Evolutionary conservation across 148 eudicot species (phyloP), one percentile per base, ranked within the genome.

Genomic region (Tetragonia tetragonoides): DNA sequence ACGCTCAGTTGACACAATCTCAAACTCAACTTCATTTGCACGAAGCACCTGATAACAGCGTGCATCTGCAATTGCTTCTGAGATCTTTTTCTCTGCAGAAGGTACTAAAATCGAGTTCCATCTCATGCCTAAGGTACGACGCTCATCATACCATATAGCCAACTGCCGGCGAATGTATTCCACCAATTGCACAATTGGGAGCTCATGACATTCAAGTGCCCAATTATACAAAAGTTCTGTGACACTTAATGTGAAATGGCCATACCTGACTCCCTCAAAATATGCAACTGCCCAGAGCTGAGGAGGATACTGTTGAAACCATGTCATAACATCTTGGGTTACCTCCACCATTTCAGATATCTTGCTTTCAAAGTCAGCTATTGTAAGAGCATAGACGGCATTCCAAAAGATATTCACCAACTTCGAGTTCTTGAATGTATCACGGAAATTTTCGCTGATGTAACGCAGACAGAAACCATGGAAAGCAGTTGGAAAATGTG

Each of bases 11-110:
- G 99, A 95, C 7, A 95, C 99, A 24, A 95, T 90, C 86, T 95
- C 99, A 81, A 95, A 95, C 85, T 95, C 99, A 12, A 95, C 92
- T 83, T 95, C 99, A 68, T 95, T 95, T 71, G 97, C 99, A 39
- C 99, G 94, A 56, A 93, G 93, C 60, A 95, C 99, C 81, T 95
- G 95, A 73, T 95, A 95, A 73, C 99, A 95, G 20, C 75, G 88
- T 3, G 97, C 88, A 82, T 95, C 99, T 15, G 95, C 83, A 49
- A 95, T 90, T 14, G 99, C 97, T 83, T 95, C 97, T 14, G 86
- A 75, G 28, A 95, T 83, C 80, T 86, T 82, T 84, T 91, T 91
- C 83, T 95, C 99, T 23, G 99, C 99, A 18, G 91, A 90, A 63
- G 97, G 97, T 28, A 95, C 97, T 53, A 95, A 91, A 80, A 89